Percentiles rank a stretch among this genome's conserved stretches.
phyloP scores from a whole-genome alignment of 2,329 filamentous ascomycete species.

The Microascus cirrosus region DNA sequence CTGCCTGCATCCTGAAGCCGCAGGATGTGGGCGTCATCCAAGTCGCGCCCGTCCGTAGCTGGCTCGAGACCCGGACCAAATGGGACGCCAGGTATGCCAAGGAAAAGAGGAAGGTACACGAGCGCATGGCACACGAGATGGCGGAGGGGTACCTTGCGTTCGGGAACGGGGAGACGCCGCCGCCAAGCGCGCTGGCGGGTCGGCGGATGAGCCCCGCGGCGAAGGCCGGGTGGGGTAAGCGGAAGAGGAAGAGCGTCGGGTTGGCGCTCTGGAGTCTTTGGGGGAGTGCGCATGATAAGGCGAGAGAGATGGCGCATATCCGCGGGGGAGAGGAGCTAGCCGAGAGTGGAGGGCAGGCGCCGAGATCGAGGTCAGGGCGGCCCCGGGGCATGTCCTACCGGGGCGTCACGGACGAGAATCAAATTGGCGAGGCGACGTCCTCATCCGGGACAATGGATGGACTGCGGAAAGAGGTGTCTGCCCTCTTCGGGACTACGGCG shows the following conservation, averaged over 20 bases:
- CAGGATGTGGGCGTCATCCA: conserved; percentile 71
- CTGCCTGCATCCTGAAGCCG: conserved; percentile 39
- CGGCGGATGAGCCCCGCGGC: conserved; percentile 36
- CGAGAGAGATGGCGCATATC: conserved; percentile 8
- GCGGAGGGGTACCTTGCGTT: conserved; percentile 60
- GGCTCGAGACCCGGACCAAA: conserved; percentile 61
- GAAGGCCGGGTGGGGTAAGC: conserved; percentile 32
- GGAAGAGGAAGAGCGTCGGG: conserved; percentile 58
- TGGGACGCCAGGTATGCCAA: conserved; percentile 66
- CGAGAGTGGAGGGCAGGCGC: neutral
- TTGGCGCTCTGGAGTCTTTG: conserved; percentile 77
- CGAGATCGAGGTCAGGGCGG: conserved; percentile 10
- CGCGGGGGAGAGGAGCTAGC: neutral
- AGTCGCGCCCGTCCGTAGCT: conserved; percentile 66
- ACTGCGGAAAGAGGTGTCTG: neutral
- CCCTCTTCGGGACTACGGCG: neutral
- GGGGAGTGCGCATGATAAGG: conserved; percentile 81
- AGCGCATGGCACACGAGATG: conserved; percentile 62
- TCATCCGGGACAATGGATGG: neutral
- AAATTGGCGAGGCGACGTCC: conserved; percentile 21
- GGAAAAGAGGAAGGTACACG: conserved; percentile 61
- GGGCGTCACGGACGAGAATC: conserved; percentile 39
- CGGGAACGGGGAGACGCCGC: conserved; percentile 62
- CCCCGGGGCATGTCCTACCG: conserved; percentile 30
- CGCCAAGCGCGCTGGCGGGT: conserved; percentile 72